phyloP scores from a whole-genome alignment of 257 asterid species.

The Penstemon barbatus region DNA sequence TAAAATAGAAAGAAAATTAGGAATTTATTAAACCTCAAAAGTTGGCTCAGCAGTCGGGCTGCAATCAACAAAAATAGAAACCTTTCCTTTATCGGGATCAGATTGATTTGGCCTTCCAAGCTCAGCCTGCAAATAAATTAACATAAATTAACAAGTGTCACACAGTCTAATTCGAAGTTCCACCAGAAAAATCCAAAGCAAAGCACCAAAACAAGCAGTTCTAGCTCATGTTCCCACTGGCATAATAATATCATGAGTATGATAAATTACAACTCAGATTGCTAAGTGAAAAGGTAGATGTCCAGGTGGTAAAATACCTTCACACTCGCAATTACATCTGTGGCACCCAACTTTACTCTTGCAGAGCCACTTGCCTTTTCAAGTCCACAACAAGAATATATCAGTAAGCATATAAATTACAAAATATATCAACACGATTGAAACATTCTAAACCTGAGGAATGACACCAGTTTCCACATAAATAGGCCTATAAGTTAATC shows the following conservation, averaged over 20 bases:
- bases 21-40: conserved; percentile 60
- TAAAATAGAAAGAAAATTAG: conserved; percentile 14
- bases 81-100: conserved; percentile 81
- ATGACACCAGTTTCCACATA: conserved; percentile 79
- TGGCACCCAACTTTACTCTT: conserved; percentile 81
- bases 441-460: conserved; percentile 58
- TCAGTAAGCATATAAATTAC: neutral
- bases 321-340: conserved; percentile 85
- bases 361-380: conserved; percentile 96
- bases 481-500: conserved; percentile 64
- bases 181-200: neutral
- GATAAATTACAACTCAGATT: conserved; percentile 19
- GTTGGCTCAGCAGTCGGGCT: conserved; percentile 93
- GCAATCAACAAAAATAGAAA: conserved; percentile 77
- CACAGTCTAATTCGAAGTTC: conserved; percentile 1
- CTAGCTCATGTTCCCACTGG: neutral
- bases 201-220: conserved; percentile 3
- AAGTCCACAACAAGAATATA: conserved; percentile 27
- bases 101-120: conserved; percentile 76
- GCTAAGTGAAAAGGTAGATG: conserved; percentile 8
- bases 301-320: conserved; percentile 48
- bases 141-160: conserved; percentile 6
- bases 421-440: neutral
- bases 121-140: conserved; percentile 63
- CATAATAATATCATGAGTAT: conserved; percentile 7